A percentile compares a stretch with the other conserved stretches of the same genome.
Evolutionary conservation across 169 alveolate genomes (phyloP).

Genomic region (Cryptosporidium xiaoi): DNA sequence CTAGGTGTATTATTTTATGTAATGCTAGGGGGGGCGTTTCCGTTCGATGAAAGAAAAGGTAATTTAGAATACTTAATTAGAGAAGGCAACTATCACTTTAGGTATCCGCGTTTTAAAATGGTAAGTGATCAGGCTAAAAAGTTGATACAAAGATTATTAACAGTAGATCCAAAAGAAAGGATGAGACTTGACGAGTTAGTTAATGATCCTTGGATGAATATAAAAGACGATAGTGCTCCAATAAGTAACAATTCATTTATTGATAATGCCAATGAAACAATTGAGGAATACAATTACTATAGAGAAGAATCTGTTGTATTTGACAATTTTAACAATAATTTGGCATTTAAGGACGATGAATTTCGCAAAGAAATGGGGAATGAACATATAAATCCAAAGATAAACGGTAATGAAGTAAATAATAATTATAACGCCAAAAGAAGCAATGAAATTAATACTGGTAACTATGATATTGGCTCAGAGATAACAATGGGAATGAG

Average conservation of each 20-base stretch:
- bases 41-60: conserved; percentile 73
- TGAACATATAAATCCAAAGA: no score
- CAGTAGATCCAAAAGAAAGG: conserved; percentile 59
- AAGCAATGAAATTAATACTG: neutral
- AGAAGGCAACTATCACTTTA: conserved; percentile 69
- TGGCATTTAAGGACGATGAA: no score
- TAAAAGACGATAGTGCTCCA: conserved; percentile 12
- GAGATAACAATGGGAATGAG: neutral
- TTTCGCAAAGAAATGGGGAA: no score
- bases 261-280: neutral
- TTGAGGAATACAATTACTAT: neutral
- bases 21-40: conserved; percentile 76
- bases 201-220: conserved; percentile 60
- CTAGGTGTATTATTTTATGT: conserved; percentile 75
- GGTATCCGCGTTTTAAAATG: conserved; percentile 74
- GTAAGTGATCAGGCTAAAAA: conserved; percentile 53
- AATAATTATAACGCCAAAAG: no score
- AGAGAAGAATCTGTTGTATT: conserved; percentile 13
- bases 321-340: no score
- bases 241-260: neutral
- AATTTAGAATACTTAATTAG: conserved; percentile 50
- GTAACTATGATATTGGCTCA: neutral
- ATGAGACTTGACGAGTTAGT: conserved; percentile 39
- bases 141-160: conserved; percentile 38
- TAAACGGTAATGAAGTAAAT: neutral